Evolutionary conservation across 148 eudicot species (phyloP), one percentile per base, ranked within the genome.

Genomic region (Rhododendron vialii): DNA sequence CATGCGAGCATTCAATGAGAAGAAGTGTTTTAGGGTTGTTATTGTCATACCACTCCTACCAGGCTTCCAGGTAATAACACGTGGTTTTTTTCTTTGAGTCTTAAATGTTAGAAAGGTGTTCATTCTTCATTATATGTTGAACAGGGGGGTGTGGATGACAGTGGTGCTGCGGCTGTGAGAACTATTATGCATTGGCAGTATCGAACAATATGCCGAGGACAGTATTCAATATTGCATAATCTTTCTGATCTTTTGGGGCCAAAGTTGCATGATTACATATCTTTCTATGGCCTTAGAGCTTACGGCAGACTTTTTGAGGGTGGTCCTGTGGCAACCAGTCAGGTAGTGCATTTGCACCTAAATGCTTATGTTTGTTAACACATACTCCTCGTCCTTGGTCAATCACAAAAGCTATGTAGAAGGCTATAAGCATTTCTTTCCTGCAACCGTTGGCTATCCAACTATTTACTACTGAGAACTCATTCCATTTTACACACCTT

Each of bases 111-210:
- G 22, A 10, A 11, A 53, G 81, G 30, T 83, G 28, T 69, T 24
- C 59, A 43, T 63, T 80, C 57, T 63, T 88, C 77, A 33, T 51
- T 83, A n/a, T 20, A 75, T 30, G 8, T 76, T 43, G 78, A 73
- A 87, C 93, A 97, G 99, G 99, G 99, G 22, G 99, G 99, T 63
- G 91, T 95, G 85, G 99, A 97, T 92, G 98, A 97, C 92, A 92
- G 91, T 83, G 98, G 99, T 86, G 99, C 99, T 2, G 99, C 99
- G 81, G 93, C 99, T 83, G 99, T 97, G 61, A 94, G 99, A 87
- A 93, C 95, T 86, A 97, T 97, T 84, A 95, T 97, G 98, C 99
- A 97, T 84, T 97, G 99, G 99, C 99, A 97, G 86, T 94, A 97
- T 93, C 93, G 99, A 87, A 97, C 99, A 78, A 94, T 97, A 84